Evolutionary conservation across 1,139 yeast genomes (phyloP), one percentile per base, ranked within the genome.

Genomic region (Maudiozyma humilis): DNA sequence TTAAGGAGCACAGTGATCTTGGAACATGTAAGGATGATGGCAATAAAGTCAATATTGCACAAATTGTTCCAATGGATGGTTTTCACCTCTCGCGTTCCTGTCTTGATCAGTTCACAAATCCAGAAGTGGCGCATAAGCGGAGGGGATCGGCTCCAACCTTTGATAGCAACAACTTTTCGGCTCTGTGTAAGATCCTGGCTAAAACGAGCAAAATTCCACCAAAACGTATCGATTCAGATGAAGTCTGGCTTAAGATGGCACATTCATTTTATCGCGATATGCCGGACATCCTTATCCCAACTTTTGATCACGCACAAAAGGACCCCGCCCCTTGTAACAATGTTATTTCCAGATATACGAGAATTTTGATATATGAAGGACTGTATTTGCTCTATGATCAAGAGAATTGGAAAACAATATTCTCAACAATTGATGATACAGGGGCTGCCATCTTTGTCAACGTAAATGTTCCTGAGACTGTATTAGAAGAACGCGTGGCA

Each of bases 71-170:
- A 10, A 78, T 77, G 81, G 96, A 89, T 64, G 97, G 97, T 10
- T 89, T 75, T 59, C 97, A 89, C 60, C 68, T 78, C 29, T 78
- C 87, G 10, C 65, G 91, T 35, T 50, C 62, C 0, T 73, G 76
- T 42, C 66, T 89, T 29, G 69, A 66, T 20, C 50, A 63, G 39
- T 71, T 83, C 59, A 63, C 67, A 3, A 73, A 86, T 52, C 70
- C 85, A 0, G 68, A 59, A 5, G 69, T 66, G 33, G 91, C 95
- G 0, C 65, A 78, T 32, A 62, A 66, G 33, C 68, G 87, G 50
- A 72, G 96, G 42, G 96, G 96, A 0, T 83, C 95, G 0, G 93
- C 95, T 1, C 77, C 73, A 55, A 87, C 96, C 0, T 88, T 88
- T 64, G 88, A 89, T 59, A 73, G 85, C 4, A 55, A 60, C 8